Conservation (phyloP, 495 filamentous ascomycete species). For the Annulohypoxylon nitens region DNA sequence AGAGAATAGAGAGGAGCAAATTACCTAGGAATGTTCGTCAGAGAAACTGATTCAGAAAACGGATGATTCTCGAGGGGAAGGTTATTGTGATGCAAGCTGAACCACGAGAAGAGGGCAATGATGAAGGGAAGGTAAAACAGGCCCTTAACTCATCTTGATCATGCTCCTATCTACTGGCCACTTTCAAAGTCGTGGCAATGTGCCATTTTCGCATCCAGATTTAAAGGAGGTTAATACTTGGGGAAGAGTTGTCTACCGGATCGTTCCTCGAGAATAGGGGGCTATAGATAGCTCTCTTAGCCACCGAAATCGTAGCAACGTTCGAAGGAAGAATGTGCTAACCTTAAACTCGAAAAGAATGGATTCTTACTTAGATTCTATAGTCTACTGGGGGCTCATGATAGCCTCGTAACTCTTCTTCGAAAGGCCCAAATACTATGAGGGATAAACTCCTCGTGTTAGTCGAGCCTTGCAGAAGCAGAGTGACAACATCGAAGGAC, state of each 20-base stretch:
- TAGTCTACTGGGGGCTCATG: not conserved
- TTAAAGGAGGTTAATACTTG: not conserved
- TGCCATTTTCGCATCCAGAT: not conserved
- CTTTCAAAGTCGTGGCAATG: not conserved
- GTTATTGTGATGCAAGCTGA: not conserved
- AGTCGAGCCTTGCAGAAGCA: not conserved
- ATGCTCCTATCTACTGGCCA: not conserved
- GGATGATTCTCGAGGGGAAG: not conserved
- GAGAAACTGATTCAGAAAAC: not conserved
- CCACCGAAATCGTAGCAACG: not conserved
- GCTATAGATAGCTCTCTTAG: not conserved
- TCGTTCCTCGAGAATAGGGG: not conserved
- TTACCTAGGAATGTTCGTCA: not conserved
- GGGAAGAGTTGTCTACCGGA: not conserved
- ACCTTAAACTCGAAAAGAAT: not conserved
- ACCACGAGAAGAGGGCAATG: not conserved
- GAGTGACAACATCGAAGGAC: constrained; percentile 63
- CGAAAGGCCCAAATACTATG: not conserved
- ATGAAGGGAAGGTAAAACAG: not conserved
- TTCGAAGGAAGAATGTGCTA: not conserved
- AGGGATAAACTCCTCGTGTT: not conserved
- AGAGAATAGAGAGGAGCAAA: not conserved
- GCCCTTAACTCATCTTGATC: not conserved
- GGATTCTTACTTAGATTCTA: not conserved
- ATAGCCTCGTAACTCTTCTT: not conserved